A percentile compares a stretch with the other conserved stretches of the same genome.
Conservation (phyloP, 495 filamentous ascomycete genomes). For the Mycothermus thermophilus region DNA sequence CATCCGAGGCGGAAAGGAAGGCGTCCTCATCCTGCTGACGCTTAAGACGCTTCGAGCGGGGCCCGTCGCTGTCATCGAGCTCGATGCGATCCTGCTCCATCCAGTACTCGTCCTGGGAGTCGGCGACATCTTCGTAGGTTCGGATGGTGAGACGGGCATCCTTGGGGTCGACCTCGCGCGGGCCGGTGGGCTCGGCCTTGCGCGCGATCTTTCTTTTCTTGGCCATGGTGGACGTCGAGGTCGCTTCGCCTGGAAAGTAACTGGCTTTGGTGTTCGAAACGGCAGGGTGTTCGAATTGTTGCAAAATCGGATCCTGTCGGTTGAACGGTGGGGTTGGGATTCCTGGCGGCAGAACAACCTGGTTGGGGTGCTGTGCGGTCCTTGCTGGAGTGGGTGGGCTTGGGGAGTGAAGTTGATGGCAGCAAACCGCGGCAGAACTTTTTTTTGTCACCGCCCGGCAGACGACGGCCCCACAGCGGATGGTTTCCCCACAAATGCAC, state of each 20-base stretch:
- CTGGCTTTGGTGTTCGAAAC: background rate
- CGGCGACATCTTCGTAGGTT: conserved; percentile 73
- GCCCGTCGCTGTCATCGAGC: conserved; percentile 66
- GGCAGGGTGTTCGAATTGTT: background rate
- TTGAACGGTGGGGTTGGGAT: too few species aligned
- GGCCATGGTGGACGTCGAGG: conserved; percentile 42
- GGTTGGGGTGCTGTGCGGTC: background rate
- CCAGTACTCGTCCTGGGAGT: conserved; percentile 87
- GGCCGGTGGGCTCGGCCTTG: conserved; percentile 24
- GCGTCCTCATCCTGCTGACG: conserved; percentile 48
- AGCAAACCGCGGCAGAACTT: conserved; percentile 1
- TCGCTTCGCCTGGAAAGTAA: too few species aligned
- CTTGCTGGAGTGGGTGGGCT: too few species aligned
- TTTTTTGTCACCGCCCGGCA: too few species aligned
- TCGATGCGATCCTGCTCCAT: conserved; percentile 70
- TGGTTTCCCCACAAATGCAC: too few species aligned
- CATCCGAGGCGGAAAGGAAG: conserved; percentile 59
- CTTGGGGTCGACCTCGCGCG: conserved; percentile 37
- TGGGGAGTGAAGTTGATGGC: too few species aligned
- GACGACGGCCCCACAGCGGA: too few species aligned
- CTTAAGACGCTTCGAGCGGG: conserved; percentile 60
- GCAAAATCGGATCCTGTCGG: too few species aligned
- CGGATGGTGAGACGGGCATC: conserved; percentile 46
- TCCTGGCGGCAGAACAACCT: too few species aligned
- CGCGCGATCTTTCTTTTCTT: conserved; percentile 67